Percentiles rank a stretch among this genome's conserved stretches.
Conservation (phyloP, 805 yeast species). For the Grigorovia transvaalensis region DNA sequence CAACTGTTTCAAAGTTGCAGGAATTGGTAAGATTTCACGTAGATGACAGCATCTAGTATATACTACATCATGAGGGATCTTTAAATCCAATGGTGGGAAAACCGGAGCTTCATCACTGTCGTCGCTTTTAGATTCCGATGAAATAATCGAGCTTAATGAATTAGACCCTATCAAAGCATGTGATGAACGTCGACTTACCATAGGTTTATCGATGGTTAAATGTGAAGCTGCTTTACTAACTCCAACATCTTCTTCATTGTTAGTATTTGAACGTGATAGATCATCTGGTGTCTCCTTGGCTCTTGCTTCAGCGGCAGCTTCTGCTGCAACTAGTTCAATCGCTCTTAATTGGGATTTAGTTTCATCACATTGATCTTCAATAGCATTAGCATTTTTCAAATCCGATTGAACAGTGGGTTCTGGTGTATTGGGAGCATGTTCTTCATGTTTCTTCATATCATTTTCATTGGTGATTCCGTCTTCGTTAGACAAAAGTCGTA, state of each 20-base stretch:
- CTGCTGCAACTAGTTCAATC: conserved; percentile 29
- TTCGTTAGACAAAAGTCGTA: conserved; percentile 32
- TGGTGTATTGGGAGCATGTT: conserved; percentile 12
- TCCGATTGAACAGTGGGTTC: not conserved
- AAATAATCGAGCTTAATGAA: conserved; percentile 11
- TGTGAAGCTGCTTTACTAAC: conserved; percentile 27
- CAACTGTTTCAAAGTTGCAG: conserved; percentile 76
- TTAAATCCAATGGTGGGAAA: conserved; percentile 23
- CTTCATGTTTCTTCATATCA: conserved; percentile 7
- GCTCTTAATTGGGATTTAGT: conserved; percentile 18
- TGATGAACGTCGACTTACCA: conserved; percentile 30
- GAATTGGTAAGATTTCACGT: conserved; percentile 84
- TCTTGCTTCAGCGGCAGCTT: conserved; percentile 31
- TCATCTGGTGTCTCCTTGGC: conserved; percentile 28
- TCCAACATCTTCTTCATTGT: conserved; percentile 32
- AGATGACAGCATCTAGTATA: conserved; percentile 90
- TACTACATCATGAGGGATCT: conserved; percentile 51
- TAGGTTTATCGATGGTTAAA: conserved; percentile 36
- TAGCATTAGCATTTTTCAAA: not conserved
- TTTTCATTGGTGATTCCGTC: conserved; percentile 6
- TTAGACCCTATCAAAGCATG: conserved; percentile 16
- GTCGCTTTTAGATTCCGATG: not conserved
- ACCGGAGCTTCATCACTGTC: conserved; percentile 16
- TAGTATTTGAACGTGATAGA: conserved; percentile 20
- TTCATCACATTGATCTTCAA: conserved; percentile 21